A percentile compares a stretch with the other conserved stretches of the same genome.
Conservation (phyloP, 2,329 filamentous ascomycete genomes). For the Stagonosporopsis rhizophila region DNA sequence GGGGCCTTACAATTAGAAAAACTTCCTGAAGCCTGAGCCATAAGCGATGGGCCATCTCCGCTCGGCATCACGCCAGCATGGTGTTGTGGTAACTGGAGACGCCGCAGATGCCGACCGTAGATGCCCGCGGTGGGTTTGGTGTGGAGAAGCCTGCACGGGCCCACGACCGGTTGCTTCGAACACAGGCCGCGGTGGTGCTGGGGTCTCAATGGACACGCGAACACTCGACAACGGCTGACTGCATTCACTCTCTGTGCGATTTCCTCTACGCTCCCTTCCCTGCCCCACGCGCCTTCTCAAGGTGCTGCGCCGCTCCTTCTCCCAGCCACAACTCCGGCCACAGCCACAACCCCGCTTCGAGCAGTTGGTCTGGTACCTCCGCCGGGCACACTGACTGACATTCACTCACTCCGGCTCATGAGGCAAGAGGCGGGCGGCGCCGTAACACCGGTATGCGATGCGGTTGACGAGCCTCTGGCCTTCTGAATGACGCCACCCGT, state of each 20-base stretch:
- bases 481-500: conserved; percentile 52
- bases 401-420: conserved; percentile 40
- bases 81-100: conserved; percentile 18
- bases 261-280: conserved; percentile 20
- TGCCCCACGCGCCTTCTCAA: conserved; percentile 15
- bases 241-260: conserved; percentile 17
- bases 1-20: conserved; percentile 18
- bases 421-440: conserved; percentile 40
- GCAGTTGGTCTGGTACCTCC: conserved; percentile 21
- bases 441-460: conserved; percentile 47
- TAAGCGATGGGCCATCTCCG: conserved; percentile 21
- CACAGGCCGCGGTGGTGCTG: conserved; percentile 1
- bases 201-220: conserved; percentile 8
- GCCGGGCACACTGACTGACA: conserved; percentile 24
- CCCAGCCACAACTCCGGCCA: conserved; percentile 13
- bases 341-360: conserved; percentile 27
- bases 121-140: conserved; percentile 9
- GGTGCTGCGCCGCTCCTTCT: conserved; percentile 21
- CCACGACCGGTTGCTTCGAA: conserved; percentile 8
- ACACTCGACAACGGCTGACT: conserved; percentile 5
- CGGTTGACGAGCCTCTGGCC: conserved; percentile 46
- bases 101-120: conserved; percentile 15
- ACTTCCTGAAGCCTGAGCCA: conserved; percentile 12
- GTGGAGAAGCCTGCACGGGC: conserved; percentile 15
- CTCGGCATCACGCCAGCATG: conserved; percentile 36